Conservation (phyloP, 2,329 filamentous ascomycete genomes). For the Pezicula neosporulosa region DNA sequence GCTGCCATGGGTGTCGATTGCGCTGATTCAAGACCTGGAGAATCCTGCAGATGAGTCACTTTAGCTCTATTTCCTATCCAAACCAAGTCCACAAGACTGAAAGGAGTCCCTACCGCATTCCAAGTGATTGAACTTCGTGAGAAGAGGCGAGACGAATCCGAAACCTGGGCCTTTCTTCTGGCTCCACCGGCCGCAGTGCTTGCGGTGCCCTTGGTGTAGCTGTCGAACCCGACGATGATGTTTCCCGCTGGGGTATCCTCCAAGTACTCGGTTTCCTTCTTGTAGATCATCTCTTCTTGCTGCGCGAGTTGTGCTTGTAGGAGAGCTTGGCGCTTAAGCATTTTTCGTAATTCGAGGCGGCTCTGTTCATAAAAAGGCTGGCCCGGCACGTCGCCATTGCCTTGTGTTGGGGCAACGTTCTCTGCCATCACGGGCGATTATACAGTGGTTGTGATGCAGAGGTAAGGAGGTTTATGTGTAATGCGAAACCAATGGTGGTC, state of each 20-base stretch:
- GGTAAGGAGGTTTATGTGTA: neutral
- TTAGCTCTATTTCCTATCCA: neutral
- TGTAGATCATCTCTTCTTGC: conserved; percentile 75
- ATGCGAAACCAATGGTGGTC: too few relatives aligned
- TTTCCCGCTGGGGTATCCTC: conserved; percentile 88
- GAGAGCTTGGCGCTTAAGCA: conserved; percentile 60
- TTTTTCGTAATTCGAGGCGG: conserved; percentile 62
- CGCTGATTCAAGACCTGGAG: conserved; percentile 21
- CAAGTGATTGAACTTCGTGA: conserved; percentile 59
- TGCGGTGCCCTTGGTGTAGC: conserved; percentile 86
- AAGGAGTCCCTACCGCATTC: conserved; percentile 28
- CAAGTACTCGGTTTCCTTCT: conserved; percentile 82
- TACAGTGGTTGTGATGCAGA: neutral
- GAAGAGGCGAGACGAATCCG: conserved; percentile 73
- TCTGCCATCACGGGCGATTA: conserved; percentile 38
- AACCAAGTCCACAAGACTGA: conserved; percentile 1
- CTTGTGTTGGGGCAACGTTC: conserved; percentile 36
- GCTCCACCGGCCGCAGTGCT: conserved; percentile 53
- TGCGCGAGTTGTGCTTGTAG: conserved; percentile 23
- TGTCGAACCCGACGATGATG: conserved; percentile 97
- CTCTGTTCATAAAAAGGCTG: conserved; percentile 71
- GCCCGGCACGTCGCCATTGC: conserved; percentile 41
- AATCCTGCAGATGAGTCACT: conserved; percentile 17
- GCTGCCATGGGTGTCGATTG: conserved; percentile 29
- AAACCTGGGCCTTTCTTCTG: conserved; percentile 59